phyloP scores from a whole-genome alignment of 2,329 filamentous ascomycete genomes.

The Monilinia laxa region DNA sequence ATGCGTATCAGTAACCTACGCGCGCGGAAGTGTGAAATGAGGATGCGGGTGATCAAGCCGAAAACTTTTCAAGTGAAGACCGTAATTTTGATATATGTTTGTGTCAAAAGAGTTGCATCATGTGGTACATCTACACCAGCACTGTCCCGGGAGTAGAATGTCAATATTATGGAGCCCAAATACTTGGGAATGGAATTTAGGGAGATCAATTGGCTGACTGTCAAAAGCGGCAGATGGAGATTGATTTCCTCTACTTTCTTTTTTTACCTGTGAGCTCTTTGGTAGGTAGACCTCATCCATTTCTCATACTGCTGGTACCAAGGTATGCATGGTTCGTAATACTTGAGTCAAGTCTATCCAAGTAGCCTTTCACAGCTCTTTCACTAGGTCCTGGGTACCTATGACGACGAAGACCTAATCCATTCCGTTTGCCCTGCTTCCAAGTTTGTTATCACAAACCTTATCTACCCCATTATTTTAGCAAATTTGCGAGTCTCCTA shows the following conservation, averaged over 20 bases:
- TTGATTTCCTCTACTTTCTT: not conserved
- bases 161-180: not conserved
- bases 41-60: not conserved
- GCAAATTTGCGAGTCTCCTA: constrained; percentile 1
- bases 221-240: not conserved
- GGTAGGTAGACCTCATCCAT: not conserved
- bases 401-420: not conserved
- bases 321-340: not conserved
- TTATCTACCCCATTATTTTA: constrained; percentile 1
- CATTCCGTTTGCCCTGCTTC: not conserved
- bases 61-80: constrained; percentile 5
- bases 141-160: not conserved
- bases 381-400: not conserved
- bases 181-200: not conserved
- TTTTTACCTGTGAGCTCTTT: not conserved
- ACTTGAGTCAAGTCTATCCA: not conserved
- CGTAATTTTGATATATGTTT: not conserved
- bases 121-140: not conserved
- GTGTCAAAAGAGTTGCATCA: not conserved
- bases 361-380: not conserved
- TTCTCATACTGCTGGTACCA: not conserved
- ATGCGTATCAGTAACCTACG: not conserved
- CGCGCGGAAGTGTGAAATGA: not conserved
- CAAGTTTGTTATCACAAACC: constrained; percentile 1
- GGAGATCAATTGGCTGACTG: not conserved